These are phyloP conservation scores for Aspergillus cejpii DNA, from an alignment of 2,329 filamentous ascomycete genomes.

Conservation along the genomic window DNA sequence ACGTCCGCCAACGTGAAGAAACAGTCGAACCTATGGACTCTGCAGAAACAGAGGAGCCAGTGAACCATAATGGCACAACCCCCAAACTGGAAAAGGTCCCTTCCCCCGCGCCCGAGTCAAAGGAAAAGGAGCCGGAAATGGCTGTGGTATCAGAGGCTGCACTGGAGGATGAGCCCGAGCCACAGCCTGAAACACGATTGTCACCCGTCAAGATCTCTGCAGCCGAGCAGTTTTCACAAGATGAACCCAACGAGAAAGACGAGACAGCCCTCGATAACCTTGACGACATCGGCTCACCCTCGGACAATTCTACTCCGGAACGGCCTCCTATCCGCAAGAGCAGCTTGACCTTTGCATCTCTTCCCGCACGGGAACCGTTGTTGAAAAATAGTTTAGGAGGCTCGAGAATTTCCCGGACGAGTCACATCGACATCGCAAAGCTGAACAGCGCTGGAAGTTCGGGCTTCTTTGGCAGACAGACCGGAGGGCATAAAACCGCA, in stretches of 20 bases:
- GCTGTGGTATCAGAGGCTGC: constrained; percentile 4
- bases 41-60: background rate
- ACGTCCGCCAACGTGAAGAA: constrained; percentile 29
- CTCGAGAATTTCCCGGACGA: constrained; percentile 64
- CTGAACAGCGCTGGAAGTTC: constrained; percentile 46
- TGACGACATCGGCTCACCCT: constrained; percentile 45
- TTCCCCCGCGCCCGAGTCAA: constrained; percentile 9
- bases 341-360: constrained; percentile 86
- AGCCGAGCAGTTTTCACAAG: constrained; percentile 11
- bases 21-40: constrained; percentile 32
- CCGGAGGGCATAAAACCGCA: constrained; percentile 51
- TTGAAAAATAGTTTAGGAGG: constrained; percentile 75
- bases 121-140: constrained; percentile 7
- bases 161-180: background rate
- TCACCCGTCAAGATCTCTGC: constrained; percentile 16
- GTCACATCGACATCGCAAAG: constrained; percentile 62
- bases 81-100: constrained; percentile 16
- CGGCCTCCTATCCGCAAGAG: constrained; percentile 78
- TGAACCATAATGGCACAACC: constrained; percentile 22
- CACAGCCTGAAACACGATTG: constrained; percentile 6
- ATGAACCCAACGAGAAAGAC: constrained; percentile 24
- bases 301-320: constrained; percentile 43
- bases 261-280: constrained; percentile 34
- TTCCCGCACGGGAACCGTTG: constrained; percentile 84
- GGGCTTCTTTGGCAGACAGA: constrained; percentile 67